Percentiles rank a stretch among this genome's conserved stretches.
phyloP scores from a whole-genome alignment of 225 moss, liverwort and hornwort species.

The Asterella californica region DNA sequence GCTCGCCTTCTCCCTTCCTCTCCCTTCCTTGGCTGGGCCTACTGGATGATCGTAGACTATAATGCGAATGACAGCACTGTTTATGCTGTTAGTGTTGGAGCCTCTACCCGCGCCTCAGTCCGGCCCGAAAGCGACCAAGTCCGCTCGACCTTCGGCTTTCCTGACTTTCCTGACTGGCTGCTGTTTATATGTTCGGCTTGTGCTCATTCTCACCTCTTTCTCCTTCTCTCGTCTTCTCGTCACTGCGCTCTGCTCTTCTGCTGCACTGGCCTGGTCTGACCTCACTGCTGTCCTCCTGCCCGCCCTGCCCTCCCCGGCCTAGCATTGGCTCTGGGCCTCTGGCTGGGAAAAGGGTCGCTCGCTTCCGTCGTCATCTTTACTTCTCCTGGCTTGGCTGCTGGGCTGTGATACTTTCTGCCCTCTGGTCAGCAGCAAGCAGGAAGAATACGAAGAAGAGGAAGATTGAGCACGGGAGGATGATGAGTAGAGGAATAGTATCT shows the following conservation, averaged over 20 bases:
- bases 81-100: not conserved
- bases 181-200: not conserved
- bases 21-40: not conserved
- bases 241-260: not conserved
- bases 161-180: not conserved
- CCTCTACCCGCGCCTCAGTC: not conserved
- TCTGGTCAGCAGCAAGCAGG: conserved; percentile 1
- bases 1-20: too few relatives aligned
- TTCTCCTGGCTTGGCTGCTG: not conserved
- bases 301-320: not conserved
- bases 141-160: too few relatives aligned
- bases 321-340: not conserved
- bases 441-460: conserved; percentile 6
- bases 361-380: not conserved
- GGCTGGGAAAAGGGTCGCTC: conserved; percentile 3
- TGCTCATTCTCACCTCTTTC: not conserved
- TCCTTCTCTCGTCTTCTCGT: not conserved
- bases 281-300: not conserved
- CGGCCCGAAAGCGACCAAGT: not conserved
- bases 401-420: not conserved
- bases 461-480: not conserved
- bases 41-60: not conserved
- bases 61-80: conserved; percentile 5
- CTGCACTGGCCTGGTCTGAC: not conserved
- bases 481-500: not conserved